Evolutionary conservation across 2,329 filamentous ascomycete species (phyloP).

Genomic region (Nemania sp.): DNA sequence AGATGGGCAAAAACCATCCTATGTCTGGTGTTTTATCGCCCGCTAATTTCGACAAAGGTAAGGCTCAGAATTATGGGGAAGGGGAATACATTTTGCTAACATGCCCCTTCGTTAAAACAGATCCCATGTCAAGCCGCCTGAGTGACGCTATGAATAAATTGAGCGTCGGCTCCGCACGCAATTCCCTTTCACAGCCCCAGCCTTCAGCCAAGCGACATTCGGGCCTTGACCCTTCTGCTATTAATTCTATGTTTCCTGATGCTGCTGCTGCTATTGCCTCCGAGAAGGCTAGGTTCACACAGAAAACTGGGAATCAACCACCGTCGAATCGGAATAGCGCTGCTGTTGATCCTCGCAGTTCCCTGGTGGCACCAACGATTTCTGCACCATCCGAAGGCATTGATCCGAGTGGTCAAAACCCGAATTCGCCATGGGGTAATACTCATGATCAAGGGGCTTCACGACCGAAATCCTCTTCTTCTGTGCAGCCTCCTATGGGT

Average conservation of each 20-base stretch:
- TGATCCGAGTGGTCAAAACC: constrained; percentile 66
- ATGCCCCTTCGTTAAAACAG: constrained; percentile 52
- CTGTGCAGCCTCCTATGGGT: constrained; percentile 84
- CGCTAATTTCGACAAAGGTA: constrained; percentile 95
- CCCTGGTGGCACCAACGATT: constrained; percentile 75
- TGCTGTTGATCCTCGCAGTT: constrained; percentile 75
- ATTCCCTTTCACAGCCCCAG: constrained; percentile 80
- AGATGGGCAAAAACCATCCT: constrained; percentile 98
- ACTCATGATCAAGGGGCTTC: constrained; percentile 55
- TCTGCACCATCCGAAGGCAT: constrained; percentile 66
- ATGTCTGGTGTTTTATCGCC: constrained; percentile 96
- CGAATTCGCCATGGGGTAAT: constrained; percentile 80
- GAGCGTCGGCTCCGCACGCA: constrained; percentile 83
- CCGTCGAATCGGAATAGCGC: constrained; percentile 92
- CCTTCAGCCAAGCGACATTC: constrained; percentile 88
- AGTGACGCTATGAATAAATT: constrained; percentile 97
- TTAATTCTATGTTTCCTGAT: constrained; percentile 99
- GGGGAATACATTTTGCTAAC: constrained; percentile 7
- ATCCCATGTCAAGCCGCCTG: constrained; percentile 94
- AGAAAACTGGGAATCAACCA: constrained; percentile 88
- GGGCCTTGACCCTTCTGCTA: constrained; percentile 87
- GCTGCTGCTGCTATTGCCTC: constrained; percentile 97
- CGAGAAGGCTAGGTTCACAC: constrained; percentile 96
- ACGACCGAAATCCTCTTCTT: constrained; percentile 77
- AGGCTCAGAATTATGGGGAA: constrained; percentile 32